Evolutionary conservation across 2,329 filamentous ascomycete species (phyloP).

Genomic region (Penicillium italicum): DNA sequence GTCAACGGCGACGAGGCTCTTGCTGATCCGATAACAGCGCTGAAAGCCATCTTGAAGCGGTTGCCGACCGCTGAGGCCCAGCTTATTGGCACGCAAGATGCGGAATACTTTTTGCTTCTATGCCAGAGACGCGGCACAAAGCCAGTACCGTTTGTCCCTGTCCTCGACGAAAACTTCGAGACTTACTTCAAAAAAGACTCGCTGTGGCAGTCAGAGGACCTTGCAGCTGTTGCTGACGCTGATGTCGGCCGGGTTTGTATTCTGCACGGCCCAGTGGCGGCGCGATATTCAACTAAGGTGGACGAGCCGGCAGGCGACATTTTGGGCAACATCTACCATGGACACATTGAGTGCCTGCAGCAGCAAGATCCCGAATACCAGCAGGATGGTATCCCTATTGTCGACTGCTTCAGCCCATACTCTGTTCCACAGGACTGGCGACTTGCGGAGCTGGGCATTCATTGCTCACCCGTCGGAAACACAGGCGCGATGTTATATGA

Average conservation of each 20-base stretch:
- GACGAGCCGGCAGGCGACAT: constrained; percentile 65
- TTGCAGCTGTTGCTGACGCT: constrained; percentile 87
- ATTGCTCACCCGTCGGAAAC: neutral
- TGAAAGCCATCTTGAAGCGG: neutral
- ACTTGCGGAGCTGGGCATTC: neutral
- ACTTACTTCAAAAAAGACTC: constrained; percentile 99
- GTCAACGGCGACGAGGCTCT: neutral
- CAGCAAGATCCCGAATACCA: constrained; percentile 51
- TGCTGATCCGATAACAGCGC: neutral
- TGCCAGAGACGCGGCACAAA: constrained; percentile 60
- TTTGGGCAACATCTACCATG: constrained; percentile 56
- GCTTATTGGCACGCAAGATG: neutral
- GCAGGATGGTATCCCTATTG: neutral
- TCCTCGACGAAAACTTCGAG: constrained; percentile 89
- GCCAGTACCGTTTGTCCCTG: constrained; percentile 87
- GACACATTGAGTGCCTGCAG: constrained; percentile 62
- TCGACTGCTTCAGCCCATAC: neutral
- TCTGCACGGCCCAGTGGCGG: constrained; percentile 86
- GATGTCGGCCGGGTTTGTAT: constrained; percentile 94
- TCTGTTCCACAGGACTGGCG: neutral
- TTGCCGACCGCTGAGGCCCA: neutral
- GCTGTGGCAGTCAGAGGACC: constrained; percentile 93
- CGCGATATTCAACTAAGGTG: constrained; percentile 76
- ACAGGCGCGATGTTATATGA: neutral
- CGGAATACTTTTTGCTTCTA: neutral